Evolutionary conservation across 2,329 filamentous ascomycete genomes (phyloP), one percentile per base, ranked within the genome.

Genomic region (Sphaerulina populicola): DNA sequence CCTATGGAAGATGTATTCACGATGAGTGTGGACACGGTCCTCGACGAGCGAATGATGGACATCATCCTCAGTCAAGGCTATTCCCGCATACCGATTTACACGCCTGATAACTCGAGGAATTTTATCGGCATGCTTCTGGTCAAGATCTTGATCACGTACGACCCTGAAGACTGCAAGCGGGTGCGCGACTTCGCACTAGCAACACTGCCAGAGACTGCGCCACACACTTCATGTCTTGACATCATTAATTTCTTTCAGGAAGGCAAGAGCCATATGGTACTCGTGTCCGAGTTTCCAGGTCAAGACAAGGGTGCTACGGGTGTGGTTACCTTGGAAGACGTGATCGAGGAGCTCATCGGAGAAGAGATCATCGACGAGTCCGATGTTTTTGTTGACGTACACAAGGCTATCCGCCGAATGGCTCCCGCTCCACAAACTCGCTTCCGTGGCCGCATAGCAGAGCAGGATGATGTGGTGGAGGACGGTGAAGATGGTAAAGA

Each of bases 161-260:
- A 98, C 59, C 93, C 93, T 0, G 93, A 98, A 68, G 93, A 98
- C 65, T 81, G 79, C 64, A 87, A 86, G 64, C 81, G 81, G 15
- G 93, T 98, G 33, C 80, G 85, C 55, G 91, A 97, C 55, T 96
- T 98, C 66, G 83, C 89, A 6, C 76, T 98, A 45, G 93, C 93
- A 11, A 96, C 93, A 0, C 80, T 98, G 6, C 93, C 94, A 1
- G 93, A 98, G 69, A 98, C 93, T 0, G 81, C 88, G 8, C 88
- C 93, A 0, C 88, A 96, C 66, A 98, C 93, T 0, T 96, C 90
- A 72, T 98, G 93, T 67, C 72, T 98, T 50, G 93, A 98, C 68
- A 97, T 98, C 63, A 88, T 98, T 72, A 98, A 98, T 72, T 98
- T 96, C 71, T 98, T 98, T 74, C 93, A 98, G 69, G 93, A 98